Evolutionary conservation across 2,329 filamentous ascomycete genomes (phyloP).

Genomic region (Penicillium hordei): DNA sequence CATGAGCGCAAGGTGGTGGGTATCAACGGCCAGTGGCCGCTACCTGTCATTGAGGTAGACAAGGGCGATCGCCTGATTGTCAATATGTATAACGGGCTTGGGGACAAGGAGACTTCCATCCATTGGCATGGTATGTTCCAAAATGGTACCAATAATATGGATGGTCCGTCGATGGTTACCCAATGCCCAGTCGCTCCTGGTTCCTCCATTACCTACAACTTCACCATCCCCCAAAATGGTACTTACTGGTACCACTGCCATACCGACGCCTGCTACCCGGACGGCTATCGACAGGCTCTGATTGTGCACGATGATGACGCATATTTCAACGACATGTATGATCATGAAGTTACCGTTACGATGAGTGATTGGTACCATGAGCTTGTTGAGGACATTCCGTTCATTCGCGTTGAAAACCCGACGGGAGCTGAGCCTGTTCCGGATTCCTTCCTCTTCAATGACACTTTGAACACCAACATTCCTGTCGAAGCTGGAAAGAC

Average conservation of each 20-base stretch:
- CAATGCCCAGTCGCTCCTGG: constrained; percentile 68
- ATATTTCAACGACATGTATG: constrained; percentile 1
- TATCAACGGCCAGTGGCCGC: constrained; percentile 73
- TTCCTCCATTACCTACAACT: constrained; percentile 34
- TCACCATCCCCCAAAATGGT: not conserved
- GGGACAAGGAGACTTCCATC: constrained; percentile 63
- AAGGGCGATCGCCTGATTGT: constrained; percentile 71
- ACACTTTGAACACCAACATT: constrained; percentile 61
- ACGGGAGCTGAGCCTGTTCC: constrained; percentile 65
- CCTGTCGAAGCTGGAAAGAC: constrained; percentile 46
- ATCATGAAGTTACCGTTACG: not conserved
- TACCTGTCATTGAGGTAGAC: constrained; percentile 70
- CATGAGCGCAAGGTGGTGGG: constrained; percentile 58
- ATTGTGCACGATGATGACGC: constrained; percentile 1
- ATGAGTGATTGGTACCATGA: constrained; percentile 7
- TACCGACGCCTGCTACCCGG: constrained; percentile 2
- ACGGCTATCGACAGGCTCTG: not conserved
- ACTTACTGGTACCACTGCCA: constrained; percentile 6
- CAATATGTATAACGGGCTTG: constrained; percentile 65
- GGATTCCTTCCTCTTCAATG: constrained; percentile 67
- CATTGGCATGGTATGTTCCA: constrained; percentile 80
- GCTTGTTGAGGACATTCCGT: constrained; percentile 24
- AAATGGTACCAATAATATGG: constrained; percentile 72
- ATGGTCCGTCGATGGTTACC: constrained; percentile 66
- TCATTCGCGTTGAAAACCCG: constrained; percentile 52